Evolutionary conservation across 2,329 filamentous ascomycete species (phyloP).

Genomic region (Alternaria sp.): DNA sequence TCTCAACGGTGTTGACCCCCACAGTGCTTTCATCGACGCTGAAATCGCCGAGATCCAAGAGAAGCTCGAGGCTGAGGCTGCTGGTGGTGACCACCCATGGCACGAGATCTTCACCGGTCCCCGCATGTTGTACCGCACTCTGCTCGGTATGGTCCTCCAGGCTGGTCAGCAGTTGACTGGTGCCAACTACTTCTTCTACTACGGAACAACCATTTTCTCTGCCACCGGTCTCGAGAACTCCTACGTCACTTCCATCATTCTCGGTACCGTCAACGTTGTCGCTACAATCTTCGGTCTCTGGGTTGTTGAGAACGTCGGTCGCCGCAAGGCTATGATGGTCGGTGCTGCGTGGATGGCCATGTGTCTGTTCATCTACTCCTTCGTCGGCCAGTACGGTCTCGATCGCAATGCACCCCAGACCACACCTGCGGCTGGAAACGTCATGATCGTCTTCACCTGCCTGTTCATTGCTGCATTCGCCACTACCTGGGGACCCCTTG

Average conservation of each 20-base stretch:
- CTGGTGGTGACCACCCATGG: conserved; percentile 47
- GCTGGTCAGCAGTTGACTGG: conserved; percentile 74
- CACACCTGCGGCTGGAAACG: conserved; percentile 60
- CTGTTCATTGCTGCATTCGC: conserved; percentile 73
- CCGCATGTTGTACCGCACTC: conserved; percentile 71
- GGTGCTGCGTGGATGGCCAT: conserved; percentile 59
- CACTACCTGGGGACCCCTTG: conserved; percentile 74
- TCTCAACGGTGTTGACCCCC: conserved; percentile 63
- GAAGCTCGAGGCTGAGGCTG: conserved; percentile 63
- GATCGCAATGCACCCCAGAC: conserved; percentile 43
- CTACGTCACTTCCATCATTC: conserved; percentile 59
- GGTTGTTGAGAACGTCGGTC: conserved; percentile 58
- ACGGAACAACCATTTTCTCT: conserved; percentile 57
- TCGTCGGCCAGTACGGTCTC: conserved; percentile 54
- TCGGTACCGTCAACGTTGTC: conserved; percentile 60
- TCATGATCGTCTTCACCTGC: conserved; percentile 74
- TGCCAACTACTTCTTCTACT: conserved; percentile 61
- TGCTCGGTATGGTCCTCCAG: conserved; percentile 70
- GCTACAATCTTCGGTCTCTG: conserved; percentile 57
- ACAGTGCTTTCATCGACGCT: conserved; percentile 61
- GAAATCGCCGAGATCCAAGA: conserved; percentile 65
- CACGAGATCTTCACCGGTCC: conserved; percentile 71
- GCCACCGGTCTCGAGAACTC: conserved; percentile 53
- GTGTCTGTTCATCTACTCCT: conserved; percentile 66
- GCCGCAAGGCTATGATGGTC: conserved; percentile 56